Evolutionary conservation across 2,329 filamentous ascomycete genomes (phyloP).

Genomic region (Aspergillus sp.): DNA sequence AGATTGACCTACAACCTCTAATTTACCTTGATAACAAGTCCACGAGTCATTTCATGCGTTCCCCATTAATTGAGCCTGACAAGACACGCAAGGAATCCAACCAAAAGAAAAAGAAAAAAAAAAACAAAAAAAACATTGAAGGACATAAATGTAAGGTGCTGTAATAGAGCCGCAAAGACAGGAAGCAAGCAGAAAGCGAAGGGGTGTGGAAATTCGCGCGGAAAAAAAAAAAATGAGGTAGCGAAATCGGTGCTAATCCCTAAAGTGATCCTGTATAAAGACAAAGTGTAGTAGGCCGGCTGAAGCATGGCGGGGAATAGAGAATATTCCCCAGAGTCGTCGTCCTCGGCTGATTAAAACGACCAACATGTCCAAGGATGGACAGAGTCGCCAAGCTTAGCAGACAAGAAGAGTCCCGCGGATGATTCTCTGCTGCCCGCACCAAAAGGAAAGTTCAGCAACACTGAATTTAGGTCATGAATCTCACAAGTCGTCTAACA

Average conservation of each 20-base stretch:
- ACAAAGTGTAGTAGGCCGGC: conserved; percentile 35
- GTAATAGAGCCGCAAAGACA: conserved; percentile 24
- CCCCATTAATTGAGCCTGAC: conserved; percentile 43
- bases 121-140: conserved; percentile 26
- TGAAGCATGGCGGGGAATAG: conserved; percentile 37
- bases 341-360: conserved; percentile 18
- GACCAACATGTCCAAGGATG: conserved; percentile 9
- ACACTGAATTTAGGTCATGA: conserved; percentile 25
- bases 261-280: conserved; percentile 34
- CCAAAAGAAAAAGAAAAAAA: conserved; percentile 24
- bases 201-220: conserved; percentile 19
- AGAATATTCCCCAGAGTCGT: conserved; percentile 26
- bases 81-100: conserved; percentile 39
- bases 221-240: conserved; percentile 23
- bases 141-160: conserved; percentile 25
- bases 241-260: conserved; percentile 23
- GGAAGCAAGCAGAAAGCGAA: conserved; percentile 27
- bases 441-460: conserved; percentile 19
- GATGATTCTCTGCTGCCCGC: conserved; percentile 10
- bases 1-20: conserved; percentile 14
- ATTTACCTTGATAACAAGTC: conserved; percentile 16
- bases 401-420: conserved; percentile 1
- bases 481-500: conserved; percentile 65
- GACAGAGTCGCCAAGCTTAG: conserved; percentile 5
- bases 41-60: conserved; percentile 33